Evolutionary conservation across 768 basidiomycete genomes (phyloP), one percentile per base, ranked within the genome.

Genomic region (Gloeopeniophorella convolvens): DNA sequence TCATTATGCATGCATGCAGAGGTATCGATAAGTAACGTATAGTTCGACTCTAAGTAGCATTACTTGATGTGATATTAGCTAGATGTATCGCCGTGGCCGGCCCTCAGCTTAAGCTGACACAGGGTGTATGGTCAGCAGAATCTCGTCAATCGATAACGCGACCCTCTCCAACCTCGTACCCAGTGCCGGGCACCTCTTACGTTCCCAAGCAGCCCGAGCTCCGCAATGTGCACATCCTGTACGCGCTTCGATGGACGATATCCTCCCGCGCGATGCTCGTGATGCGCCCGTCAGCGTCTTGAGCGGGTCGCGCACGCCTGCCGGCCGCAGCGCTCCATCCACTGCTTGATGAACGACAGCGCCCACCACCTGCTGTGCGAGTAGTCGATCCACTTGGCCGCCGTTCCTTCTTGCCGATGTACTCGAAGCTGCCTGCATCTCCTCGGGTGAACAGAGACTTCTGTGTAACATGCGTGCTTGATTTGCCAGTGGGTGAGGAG

Each of bases 401-500:
- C 30, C 58, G 64, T 46, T 81, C 77, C 36, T 59, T 62, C 24
- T 59, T 57, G 37, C 61, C 63, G 31, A 75, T 60, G 32, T 74
- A 62, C 1, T 65, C 56, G 8, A 66, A 71, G 48, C 78, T 70
- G 11, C 63, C 59, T 67, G 62, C 60, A 89, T 58, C 64, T 73
- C 75, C 26, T 70, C 66, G 3, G 58, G 69, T 68, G 59, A 86
- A 82, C 3, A 72, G 64, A 3, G 73, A 68, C 2, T 63, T 39
- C 55, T 60, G 11, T 64, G 66, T 6, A 85, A 68, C 10, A 98
- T 4, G 77, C 78, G 42, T 82, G 71, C 62, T 96, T 94, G 66
- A 99, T 80, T 65, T 98, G 94, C 91, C 93, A 99, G 68, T 98
- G 96, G 9, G 71, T 69, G 11, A 93, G 64, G 48, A 96, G 64